Conservation (phyloP, 2,329 filamentous ascomycete species). For the Fusarium nanum region DNA sequence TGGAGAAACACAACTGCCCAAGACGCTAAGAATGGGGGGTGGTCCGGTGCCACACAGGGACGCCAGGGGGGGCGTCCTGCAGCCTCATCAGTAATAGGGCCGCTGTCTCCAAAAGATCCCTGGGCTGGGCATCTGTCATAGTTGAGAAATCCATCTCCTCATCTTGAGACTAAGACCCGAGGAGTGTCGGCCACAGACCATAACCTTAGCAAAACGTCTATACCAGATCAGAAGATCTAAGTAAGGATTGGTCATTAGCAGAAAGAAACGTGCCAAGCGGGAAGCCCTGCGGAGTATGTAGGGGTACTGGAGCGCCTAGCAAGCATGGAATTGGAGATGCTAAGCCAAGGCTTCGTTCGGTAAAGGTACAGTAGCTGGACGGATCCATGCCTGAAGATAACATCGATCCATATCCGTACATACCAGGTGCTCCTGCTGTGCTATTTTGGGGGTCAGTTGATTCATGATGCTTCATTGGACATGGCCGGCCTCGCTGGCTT, state of each 20-base stretch:
- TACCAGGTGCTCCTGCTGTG: constrained; percentile 32
- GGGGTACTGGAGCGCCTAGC: constrained; percentile 21
- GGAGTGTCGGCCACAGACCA: constrained; percentile 28
- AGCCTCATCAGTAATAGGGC: constrained; percentile 40
- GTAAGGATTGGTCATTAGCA: constrained; percentile 19
- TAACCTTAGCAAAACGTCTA: constrained; percentile 23
- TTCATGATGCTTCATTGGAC: constrained; percentile 32
- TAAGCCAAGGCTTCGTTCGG: constrained; percentile 23
- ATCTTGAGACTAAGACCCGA: not conserved
- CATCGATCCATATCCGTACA: constrained; percentile 43
- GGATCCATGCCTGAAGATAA: constrained; percentile 38
- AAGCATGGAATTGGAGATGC: constrained; percentile 27
- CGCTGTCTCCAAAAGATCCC: constrained; percentile 40
- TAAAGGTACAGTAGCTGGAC: constrained; percentile 23
- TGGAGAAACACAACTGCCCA: constrained; percentile 25
- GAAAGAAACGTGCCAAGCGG: constrained; percentile 20
- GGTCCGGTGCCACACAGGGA: constrained; percentile 38
- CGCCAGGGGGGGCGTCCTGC: constrained; percentile 28
- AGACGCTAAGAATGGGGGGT: constrained; percentile 40
- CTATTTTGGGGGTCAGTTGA: constrained; percentile 38
- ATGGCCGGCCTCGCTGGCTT: constrained; percentile 30
- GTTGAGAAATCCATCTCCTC: constrained; percentile 16
- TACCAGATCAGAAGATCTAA: constrained; percentile 17
- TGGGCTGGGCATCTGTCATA: constrained; percentile 40
- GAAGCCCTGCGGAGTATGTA: constrained; percentile 27